Evolutionary conservation across 192 early-diverging fungal species (phyloP), one percentile per base, ranked within the genome.

Genomic region (Entomortierella beljakovae): DNA sequence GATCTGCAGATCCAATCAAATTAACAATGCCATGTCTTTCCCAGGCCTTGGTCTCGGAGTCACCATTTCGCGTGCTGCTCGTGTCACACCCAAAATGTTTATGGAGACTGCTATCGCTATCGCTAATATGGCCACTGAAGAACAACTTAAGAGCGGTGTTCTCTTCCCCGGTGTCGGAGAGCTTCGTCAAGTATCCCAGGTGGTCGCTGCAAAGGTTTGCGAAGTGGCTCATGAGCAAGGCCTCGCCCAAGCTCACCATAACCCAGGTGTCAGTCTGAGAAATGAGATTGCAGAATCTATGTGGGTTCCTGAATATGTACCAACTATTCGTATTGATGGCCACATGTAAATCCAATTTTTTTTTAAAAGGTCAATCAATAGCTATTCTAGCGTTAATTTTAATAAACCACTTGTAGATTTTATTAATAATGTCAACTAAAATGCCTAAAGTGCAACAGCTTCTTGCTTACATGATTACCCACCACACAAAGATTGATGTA

Each of bases 21-120:
- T 83, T 56, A 88, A 88, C 71, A 88, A 88, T 61, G 80, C 83
- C 46, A 86, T 85, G 52, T 83, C 81, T 1, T 87, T 84, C 81
- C 85, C 85, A 22, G 87, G 87, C 58, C 81, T 88, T 52, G 87
- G 87, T 54, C 67, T 88, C 28, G 87, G 82, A 51, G 76, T 88
- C 50, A 85, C 84, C 7, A 81, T 83, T 26, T 83, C 87, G 23
- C 75, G 83, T 53, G 83, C 87, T 11, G 73, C 57, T 29, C 74
- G 73, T 42, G 87, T 86, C 13, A 88, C 84, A 0, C 57, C 81
- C 29, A 87, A 68, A 38, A 87, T 87, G 86, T 87, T 87, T 57
- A 57, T 87, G 59, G 86, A 87, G 61, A 85, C 86, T 28, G 86
- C 86, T 3, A 65, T 80, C 10, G 81, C 82, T 11, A 85, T 87